Base-by-base conservation (phyloP, 2,329 filamentous ascomycete species). In the Metarhizium robertsii region DNA sequence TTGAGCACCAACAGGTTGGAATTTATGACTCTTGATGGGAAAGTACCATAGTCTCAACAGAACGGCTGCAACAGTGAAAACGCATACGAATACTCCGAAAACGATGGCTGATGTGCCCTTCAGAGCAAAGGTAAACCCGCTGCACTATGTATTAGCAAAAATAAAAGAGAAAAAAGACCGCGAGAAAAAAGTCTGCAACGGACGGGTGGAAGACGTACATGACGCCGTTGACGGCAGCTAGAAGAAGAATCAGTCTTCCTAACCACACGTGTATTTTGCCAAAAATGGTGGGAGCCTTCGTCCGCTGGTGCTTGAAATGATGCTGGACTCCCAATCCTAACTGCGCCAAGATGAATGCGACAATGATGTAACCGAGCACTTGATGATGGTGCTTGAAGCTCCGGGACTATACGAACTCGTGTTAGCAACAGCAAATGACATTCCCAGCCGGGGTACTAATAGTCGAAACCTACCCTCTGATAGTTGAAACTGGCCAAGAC, bases 151-250 rank as follows among this genome's bases (percentile, higher is more conserved):
- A 58, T 29, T 52, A 36, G 30, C 18, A 14, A 55, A 4, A 25
- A 53, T 1, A 25, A 25, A 25, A 25, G 25, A 25, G 4, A 25
- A 1, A 25, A 4, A 25, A 25, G 4, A 4, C 25, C 25, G 25
- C 25, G 11, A 52, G 2, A 6, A 3, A 20, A 18, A 36, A 36
- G 51, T 46, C 11, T 47, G 7, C 20, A 1, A 14, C 6, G 3
- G 7, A 18, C 4, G 3, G 16, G 18, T 10, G 16, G 6, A 36
- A 45, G 30, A 70, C 78, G 59, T 69, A 80, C 79, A 84, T 67
- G 59, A 83, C 82, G 25, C 73, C 79, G 59, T 85, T 84, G 54
- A 78, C 61, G 16, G 80, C 69, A 48, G 80, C 83, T 3, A 83
- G 62, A 10, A 76, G 64, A 20, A 85, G 72, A 40, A 81, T 71